Conservation (phyloP, 108 stramenopile species). For the Nitzschia sp. region DNA sequence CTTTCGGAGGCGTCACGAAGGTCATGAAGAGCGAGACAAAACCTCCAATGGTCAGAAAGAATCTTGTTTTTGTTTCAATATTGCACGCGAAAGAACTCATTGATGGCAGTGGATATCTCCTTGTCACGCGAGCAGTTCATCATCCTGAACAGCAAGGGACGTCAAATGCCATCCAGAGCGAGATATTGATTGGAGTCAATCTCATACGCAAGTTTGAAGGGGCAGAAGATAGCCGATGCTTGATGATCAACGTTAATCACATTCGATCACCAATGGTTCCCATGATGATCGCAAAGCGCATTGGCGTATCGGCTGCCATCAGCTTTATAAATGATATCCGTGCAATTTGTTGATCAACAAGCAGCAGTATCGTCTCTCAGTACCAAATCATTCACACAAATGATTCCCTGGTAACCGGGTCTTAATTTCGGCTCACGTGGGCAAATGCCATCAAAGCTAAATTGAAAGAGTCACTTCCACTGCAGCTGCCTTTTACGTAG, state of each 20-base stretch:
- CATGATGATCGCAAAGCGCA: constrained; percentile 67
- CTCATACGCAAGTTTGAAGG: constrained; percentile 57
- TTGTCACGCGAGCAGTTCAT: constrained; percentile 69
- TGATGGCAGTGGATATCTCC: constrained; percentile 72
- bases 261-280: constrained; percentile 77
- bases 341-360: constrained; percentile 35
- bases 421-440: too few relatives aligned
- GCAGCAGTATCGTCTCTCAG: too few relatives aligned
- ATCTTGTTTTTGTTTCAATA: constrained; percentile 60
- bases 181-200: constrained; percentile 77
- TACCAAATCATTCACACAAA: too few relatives aligned
- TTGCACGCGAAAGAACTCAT: constrained; percentile 68
- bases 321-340: constrained; percentile 66
- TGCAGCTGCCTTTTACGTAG: too few relatives aligned
- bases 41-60: constrained; percentile 67
- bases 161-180: constrained; percentile 45
- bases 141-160: constrained; percentile 33
- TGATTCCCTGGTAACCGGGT: too few relatives aligned
- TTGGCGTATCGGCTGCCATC: constrained; percentile 63
- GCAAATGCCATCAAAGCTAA: too few relatives aligned
- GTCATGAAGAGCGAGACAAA: constrained; percentile 60
- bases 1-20: constrained; percentile 72
- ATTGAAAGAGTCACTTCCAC: too few relatives aligned
- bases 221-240: constrained; percentile 47
- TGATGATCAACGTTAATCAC: constrained; percentile 80